These are phyloP conservation scores for Euphorbia pulcherrima DNA, from an alignment of 345 rosid genomes.

Conservation along the genomic window DNA sequence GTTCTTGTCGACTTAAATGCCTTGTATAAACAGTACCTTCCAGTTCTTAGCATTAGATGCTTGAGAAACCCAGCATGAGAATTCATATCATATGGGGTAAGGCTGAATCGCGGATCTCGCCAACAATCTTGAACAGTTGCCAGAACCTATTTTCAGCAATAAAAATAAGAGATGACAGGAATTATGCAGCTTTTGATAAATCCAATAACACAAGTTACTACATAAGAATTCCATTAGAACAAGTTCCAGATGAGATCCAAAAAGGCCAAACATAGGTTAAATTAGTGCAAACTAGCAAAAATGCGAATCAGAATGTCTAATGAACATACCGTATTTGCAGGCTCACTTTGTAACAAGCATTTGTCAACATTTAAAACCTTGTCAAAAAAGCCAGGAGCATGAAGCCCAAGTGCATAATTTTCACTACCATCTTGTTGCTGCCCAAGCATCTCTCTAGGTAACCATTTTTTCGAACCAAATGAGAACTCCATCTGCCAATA, in stretches of 20 bases:
- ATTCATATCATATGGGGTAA: constrained; percentile 76
- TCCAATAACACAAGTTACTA: neutral
- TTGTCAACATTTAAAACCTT: constrained; percentile 73
- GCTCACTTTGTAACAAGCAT: constrained; percentile 81
- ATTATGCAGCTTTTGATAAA: neutral
- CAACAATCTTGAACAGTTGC: constrained; percentile 73
- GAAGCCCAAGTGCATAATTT: constrained; percentile 71
- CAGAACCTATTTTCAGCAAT: constrained; percentile 52
- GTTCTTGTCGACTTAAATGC: neutral
- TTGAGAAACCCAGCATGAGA: constrained; percentile 88
- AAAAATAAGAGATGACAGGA: constrained; percentile 13
- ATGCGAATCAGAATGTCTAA: neutral
- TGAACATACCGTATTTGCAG: constrained; percentile 64
- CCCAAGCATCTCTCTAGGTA: constrained; percentile 52
- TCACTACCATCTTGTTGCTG: constrained; percentile 49
- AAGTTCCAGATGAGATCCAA: too few species aligned
- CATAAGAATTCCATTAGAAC: neutral
- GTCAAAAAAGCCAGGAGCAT: constrained; percentile 88
- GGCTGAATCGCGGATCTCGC: constrained; percentile 67
- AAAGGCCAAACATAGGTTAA: too few species aligned
- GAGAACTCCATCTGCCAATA: constrained; percentile 83
- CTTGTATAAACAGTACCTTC: constrained; percentile 51
- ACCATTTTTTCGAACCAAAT: constrained; percentile 76
- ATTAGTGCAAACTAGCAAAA: neutral
- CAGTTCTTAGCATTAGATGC: constrained; percentile 91